phyloP scores from a whole-genome alignment of 306 rosid genomes.

The Dalbergia cochinchinensis region DNA sequence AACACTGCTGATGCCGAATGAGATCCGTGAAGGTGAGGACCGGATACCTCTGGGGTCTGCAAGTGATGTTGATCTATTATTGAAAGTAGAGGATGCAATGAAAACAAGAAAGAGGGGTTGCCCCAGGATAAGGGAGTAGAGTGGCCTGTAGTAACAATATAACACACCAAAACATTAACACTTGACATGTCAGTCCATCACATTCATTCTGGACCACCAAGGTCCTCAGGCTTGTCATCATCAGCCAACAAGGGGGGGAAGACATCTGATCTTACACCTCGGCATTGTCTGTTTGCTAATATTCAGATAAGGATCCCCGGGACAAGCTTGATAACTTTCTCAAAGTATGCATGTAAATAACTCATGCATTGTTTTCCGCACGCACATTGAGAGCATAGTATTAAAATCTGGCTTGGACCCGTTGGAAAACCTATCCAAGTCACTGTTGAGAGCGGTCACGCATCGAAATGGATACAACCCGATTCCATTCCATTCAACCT shows the following conservation, averaged over 20 bases:
- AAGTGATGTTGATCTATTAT: not conserved
- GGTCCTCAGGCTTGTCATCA: conserved; percentile 43
- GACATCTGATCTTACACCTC: too few species aligned
- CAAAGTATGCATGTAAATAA: not conserved
- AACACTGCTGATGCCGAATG: not conserved
- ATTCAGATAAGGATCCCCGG: not conserved
- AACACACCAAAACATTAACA: conserved; percentile 43
- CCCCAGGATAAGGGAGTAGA: conserved; percentile 21
- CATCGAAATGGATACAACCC: too few species aligned
- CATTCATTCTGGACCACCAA: conserved; percentile 2
- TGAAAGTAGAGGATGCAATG: not conserved
- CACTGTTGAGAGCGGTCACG: too few species aligned
- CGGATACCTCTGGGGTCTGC: not conserved
- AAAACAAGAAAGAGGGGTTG: not conserved
- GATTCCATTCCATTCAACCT: too few species aligned
- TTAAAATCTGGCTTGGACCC: too few species aligned
- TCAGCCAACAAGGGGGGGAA: conserved; percentile 35
- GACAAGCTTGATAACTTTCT: conserved; percentile 3
- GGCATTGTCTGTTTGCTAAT: not conserved
- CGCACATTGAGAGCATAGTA: too few species aligned
- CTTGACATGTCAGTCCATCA: conserved; percentile 35
- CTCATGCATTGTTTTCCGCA: conserved; percentile 6
- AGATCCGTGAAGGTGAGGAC: not conserved
- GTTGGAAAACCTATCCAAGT: too few species aligned
- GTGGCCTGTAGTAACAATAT: not conserved